Percentiles rank a stretch among this genome's conserved stretches.
Conservation (phyloP, 495 filamentous ascomycete genomes). For the Thozetella sp. region DNA sequence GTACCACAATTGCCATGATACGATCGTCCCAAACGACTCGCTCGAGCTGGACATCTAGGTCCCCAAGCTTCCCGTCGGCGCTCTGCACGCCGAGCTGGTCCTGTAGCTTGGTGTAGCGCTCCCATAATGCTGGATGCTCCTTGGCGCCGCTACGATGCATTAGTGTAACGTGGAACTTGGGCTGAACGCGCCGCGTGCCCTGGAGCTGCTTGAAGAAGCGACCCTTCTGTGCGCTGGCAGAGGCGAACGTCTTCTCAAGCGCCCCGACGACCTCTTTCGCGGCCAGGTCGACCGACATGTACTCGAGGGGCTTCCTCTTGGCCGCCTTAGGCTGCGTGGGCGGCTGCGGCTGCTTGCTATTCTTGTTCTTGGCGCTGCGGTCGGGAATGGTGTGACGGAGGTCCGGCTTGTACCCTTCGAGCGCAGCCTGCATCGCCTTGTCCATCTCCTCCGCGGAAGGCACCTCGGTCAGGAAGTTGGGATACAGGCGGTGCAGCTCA, state of each 20-base stretch:
- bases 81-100: constrained; percentile 31
- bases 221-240: constrained; percentile 43
- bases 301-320: constrained; percentile 70
- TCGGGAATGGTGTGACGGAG: constrained; percentile 71
- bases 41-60: constrained; percentile 53
- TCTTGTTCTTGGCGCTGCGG: constrained; percentile 34
- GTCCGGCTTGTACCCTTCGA: constrained; percentile 78
- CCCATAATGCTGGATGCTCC: constrained; percentile 69
- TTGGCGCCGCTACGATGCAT: constrained; percentile 73
- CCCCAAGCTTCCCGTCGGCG: constrained; percentile 37
- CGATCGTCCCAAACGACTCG: constrained; percentile 76
- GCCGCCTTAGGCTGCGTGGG: constrained; percentile 23
- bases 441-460: constrained; percentile 78
- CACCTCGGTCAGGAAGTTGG: constrained; percentile 70
- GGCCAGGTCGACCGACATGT: constrained; percentile 73
- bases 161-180: constrained; percentile 90
- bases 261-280: constrained; percentile 56
- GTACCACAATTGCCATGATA: constrained; percentile 85
- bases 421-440: constrained; percentile 71
- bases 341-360: constrained; percentile 34
- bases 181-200: constrained; percentile 72
- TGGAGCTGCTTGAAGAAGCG: constrained; percentile 78
- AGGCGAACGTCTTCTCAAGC: constrained; percentile 70
- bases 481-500: constrained; percentile 70
- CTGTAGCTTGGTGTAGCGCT: constrained; percentile 57